Evolutionary conservation across 257 asterid species (phyloP).

Genomic region (Marsdenia floribunda): DNA sequence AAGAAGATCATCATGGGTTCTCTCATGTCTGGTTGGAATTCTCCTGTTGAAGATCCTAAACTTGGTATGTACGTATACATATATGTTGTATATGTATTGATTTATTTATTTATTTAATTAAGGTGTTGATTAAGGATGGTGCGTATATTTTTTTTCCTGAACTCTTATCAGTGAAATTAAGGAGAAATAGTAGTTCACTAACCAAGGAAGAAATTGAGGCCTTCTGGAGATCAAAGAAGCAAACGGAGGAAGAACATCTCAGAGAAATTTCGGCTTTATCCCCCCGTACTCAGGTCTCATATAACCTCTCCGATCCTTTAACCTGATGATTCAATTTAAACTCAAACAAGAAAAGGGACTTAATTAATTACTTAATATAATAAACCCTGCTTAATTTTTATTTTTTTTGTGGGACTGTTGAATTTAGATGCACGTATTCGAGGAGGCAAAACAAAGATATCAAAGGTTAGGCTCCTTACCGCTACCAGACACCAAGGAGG

Average conservation of each 20-base stretch:
- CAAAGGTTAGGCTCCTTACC: constrained; percentile 11
- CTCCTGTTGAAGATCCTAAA: constrained; percentile 45
- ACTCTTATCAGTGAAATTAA: constrained; percentile 29
- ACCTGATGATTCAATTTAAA: too few relatives aligned
- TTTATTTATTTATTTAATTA: not conserved
- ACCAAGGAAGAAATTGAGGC: constrained; percentile 66
- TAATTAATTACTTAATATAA: too few relatives aligned
- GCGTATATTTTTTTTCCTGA: not conserved
- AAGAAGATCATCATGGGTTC: constrained; percentile 68
- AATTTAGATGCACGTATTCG: constrained; percentile 30
- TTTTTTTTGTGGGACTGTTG: not conserved
- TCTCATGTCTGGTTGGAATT: constrained; percentile 93
- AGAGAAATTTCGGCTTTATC: constrained; percentile 52
- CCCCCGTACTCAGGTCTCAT: constrained; percentile 44
- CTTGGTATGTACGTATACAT: constrained; percentile 33
- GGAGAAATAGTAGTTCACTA: constrained; percentile 53
- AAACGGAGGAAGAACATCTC: constrained; percentile 62
- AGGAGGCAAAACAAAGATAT: constrained; percentile 22
- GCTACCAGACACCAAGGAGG: not conserved
- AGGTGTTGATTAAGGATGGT: not conserved
- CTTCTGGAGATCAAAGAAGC: constrained; percentile 67
- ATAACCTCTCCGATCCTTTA: too few relatives aligned
- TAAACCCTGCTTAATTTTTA: not conserved
- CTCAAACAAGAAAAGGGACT: too few relatives aligned
- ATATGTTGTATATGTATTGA: too few relatives aligned